These are phyloP conservation scores for Casuarina glauca DNA, from an alignment of 306 rosid genomes.

Conservation along the genomic window DNA sequence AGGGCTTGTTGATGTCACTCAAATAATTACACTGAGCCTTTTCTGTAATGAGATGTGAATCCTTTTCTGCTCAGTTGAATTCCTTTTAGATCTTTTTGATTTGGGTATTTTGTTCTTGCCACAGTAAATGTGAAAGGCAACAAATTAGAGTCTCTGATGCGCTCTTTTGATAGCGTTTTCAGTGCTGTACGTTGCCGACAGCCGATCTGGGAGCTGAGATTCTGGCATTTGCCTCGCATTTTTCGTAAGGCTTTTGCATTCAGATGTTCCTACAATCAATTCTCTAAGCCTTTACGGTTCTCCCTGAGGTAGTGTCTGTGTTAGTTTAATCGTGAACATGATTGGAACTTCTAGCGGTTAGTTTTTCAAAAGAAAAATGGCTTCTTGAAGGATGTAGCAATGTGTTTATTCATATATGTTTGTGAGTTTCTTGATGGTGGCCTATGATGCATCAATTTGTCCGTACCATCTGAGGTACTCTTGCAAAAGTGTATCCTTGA, in stretches of 20 bases:
- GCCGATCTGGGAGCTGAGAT: constrained; percentile 55
- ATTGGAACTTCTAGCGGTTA: no score
- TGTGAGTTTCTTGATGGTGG: not conserved
- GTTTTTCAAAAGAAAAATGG: no score
- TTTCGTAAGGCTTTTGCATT: constrained; percentile 51
- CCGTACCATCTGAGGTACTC: constrained; percentile 52
- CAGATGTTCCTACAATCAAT: constrained; percentile 53
- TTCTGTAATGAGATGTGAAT: no score
- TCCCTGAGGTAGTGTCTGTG: no score
- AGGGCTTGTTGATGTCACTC: constrained; percentile 69
- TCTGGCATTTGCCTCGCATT: constrained; percentile 50
- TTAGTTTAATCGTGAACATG: no score
- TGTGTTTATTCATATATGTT: not conserved
- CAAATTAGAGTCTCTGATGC: constrained; percentile 94
- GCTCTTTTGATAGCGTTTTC: constrained; percentile 46
- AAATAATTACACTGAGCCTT: constrained; percentile 58
- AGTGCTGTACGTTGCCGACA: constrained; percentile 97
- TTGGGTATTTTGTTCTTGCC: not conserved
- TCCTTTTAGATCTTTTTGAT: not conserved
- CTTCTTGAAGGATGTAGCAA: no score
- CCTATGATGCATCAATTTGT: constrained; percentile 54
- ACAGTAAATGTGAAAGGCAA: constrained; percentile 45
- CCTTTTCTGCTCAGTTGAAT: no score
- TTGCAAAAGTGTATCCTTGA: not conserved
- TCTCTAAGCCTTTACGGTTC: no score